These are phyloP conservation scores for Phytophthora agathidicida DNA, from an alignment of 352 stramenopile species.

Conservation along the genomic window DNA sequence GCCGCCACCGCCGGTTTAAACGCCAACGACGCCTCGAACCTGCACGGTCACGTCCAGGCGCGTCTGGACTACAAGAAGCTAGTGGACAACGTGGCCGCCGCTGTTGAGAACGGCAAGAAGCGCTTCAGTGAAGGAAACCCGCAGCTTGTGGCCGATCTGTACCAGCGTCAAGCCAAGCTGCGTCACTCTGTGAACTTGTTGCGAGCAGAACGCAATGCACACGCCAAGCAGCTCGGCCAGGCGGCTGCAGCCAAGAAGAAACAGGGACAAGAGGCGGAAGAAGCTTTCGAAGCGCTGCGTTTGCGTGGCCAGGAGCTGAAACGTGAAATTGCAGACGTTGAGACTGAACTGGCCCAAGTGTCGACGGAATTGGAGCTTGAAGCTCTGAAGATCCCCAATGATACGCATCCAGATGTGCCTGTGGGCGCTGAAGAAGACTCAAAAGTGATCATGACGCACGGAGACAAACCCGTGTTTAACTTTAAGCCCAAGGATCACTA, in stretches of 20 bases:
- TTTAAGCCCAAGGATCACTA: constrained; percentile 77
- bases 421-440: constrained; percentile 67
- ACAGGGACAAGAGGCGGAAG: constrained; percentile 26
- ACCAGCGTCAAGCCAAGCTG: constrained; percentile 59
- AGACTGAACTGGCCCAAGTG: constrained; percentile 49
- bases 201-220: constrained; percentile 67
- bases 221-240: constrained; percentile 66
- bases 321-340: constrained; percentile 47
- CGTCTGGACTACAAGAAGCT: constrained; percentile 83
- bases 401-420: constrained; percentile 74
- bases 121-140: constrained; percentile 73
- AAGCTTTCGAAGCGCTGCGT: constrained; percentile 46
- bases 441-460: constrained; percentile 52
- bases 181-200: constrained; percentile 64
- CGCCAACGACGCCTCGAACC: constrained; percentile 29
- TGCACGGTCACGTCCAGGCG: constrained; percentile 67
- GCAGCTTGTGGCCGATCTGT: constrained; percentile 65
- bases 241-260: constrained; percentile 45
- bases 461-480: constrained; percentile 59
- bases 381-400: constrained; percentile 79
- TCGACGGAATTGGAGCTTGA: constrained; percentile 63
- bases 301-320: constrained; percentile 62
- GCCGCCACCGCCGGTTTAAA: constrained; percentile 7
- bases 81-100: constrained; percentile 54
- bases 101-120: constrained; percentile 66